phyloP scores from a whole-genome alignment of 2,329 filamentous ascomycete genomes.

The Pseudopithomyces maydicus region DNA sequence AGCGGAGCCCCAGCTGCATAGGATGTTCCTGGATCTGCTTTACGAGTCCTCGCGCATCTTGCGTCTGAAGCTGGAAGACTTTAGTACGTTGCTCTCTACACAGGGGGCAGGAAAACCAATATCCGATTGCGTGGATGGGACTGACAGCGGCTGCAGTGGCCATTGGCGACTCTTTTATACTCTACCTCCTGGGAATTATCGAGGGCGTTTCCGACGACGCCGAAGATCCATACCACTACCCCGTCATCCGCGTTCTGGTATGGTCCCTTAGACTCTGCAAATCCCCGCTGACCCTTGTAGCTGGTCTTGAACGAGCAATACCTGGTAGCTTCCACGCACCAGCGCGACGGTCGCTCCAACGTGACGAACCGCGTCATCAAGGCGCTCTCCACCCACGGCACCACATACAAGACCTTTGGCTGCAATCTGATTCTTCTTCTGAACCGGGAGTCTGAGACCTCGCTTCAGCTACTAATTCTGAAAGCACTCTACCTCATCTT shows the following conservation, averaged over 20 bases:
- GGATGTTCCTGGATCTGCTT: constrained; percentile 81
- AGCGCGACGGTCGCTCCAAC: constrained; percentile 50
- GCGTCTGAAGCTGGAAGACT: constrained; percentile 74
- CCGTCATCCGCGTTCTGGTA: constrained; percentile 89
- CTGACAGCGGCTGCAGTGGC: constrained; percentile 48
- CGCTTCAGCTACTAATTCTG: constrained; percentile 91
- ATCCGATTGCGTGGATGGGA: too few species aligned
- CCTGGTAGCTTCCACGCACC: constrained; percentile 71
- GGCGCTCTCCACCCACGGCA: constrained; percentile 79
- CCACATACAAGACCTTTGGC: constrained; percentile 88
- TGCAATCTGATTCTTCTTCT: constrained; percentile 95
- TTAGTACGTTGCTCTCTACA: constrained; percentile 62
- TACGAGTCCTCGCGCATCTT: constrained; percentile 98
- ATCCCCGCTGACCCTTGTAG: constrained; percentile 51
- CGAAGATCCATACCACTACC: constrained; percentile 93
- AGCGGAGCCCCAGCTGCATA: constrained; percentile 74
- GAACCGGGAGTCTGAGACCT: constrained; percentile 92
- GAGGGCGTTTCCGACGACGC: constrained; percentile 86
- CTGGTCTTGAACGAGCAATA: constrained; percentile 98
- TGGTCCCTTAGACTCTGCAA: constrained; percentile 39
- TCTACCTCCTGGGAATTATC: constrained; percentile 83
- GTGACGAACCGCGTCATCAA: constrained; percentile 95
- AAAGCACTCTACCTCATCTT: constrained; percentile 96
- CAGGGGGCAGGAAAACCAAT: neutral
- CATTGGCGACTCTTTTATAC: constrained; percentile 78